Base-by-base conservation (phyloP, 331 rosid genomes). In the Spiraea crenata region DNA sequence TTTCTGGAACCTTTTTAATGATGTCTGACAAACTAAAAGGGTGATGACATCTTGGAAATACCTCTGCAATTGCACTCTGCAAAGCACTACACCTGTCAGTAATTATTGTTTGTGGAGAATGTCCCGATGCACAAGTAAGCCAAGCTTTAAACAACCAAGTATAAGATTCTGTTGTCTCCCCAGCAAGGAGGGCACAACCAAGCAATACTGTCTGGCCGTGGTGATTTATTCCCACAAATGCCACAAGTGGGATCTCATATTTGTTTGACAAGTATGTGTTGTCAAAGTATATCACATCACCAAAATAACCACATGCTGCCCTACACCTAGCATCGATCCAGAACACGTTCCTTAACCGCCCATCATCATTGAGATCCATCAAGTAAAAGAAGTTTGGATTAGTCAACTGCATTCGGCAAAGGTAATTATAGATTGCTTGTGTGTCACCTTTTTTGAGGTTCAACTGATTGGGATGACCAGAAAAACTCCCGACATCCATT, bases 381-480 rank as follows among this genome's bases (percentile, higher is more conserved):
- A 83, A 81, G 90, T 93, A 90, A 77, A 88, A 93, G 90, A 93
- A 93, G 82, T 90, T 88, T 12, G 96, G 88, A 75, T 90, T 93
- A 51, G 96, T 89, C 83, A 93, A 71, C 59, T 93, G 96, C 97
- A 93, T 88, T 13, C 97, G 95, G 55, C 97, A 93, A 54, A 93
- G 75, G 74, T 88, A 93, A 73, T 90, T 93, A 83, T 93, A 90
- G 62, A 93, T 87, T 75, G 95, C 92, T 67, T 90, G 98, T 25
- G 97, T 57, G 62, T 93, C 98, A 51, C 98, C 98, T 63, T 80
- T 93, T 76, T 72, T 93, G 72, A 93, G 86, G 85, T 82, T 85
- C 84, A 90, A 59, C 80, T 80, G 84, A 51, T 79, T 82, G 41
- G 87, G 73, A 67, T 54, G 71, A 34, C 81, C 92, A 15, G 76